phyloP scores from a whole-genome alignment of 2,329 filamentous ascomycete species.

The Paraphaeosphaeria minitans region DNA sequence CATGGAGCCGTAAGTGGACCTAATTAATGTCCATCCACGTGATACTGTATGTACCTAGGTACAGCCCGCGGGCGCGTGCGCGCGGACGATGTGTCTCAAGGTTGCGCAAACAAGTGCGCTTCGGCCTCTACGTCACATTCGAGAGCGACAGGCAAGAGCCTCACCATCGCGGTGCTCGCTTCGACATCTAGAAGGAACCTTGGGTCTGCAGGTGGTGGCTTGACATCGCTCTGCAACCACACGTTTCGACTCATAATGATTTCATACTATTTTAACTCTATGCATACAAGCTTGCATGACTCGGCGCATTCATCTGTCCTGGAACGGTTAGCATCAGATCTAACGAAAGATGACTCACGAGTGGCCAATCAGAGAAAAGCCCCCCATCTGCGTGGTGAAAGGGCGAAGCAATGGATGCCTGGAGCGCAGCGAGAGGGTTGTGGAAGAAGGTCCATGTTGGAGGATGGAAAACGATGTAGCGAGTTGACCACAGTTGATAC shows the following conservation, averaged over 20 bases:
- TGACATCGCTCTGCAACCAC: not conserved
- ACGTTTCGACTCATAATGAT: conserved; percentile 2
- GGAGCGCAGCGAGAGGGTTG: not conserved
- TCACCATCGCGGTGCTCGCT: not conserved
- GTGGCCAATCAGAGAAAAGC: conserved; percentile 4
- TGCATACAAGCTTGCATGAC: not conserved
- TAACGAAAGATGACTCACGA: conserved; percentile 11
- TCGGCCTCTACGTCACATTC: not conserved
- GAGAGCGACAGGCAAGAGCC: not conserved
- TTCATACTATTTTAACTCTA: not conserved
- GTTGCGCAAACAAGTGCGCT: not conserved
- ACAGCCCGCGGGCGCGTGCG: too few species aligned
- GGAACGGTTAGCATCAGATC: not conserved
- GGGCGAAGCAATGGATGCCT: not conserved
- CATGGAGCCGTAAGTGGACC: too few species aligned
- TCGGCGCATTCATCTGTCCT: not conserved
- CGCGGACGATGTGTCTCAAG: not conserved
- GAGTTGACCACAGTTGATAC: not conserved
- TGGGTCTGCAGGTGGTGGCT: not conserved
- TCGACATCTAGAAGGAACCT: not conserved
- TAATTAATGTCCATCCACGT: too few species aligned
- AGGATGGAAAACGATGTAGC: not conserved
- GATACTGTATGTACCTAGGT: too few species aligned
- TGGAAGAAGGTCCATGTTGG: not conserved
- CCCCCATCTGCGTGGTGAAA: not conserved